phyloP scores from a whole-genome alignment of 1,139 yeast genomes.

The Taphrina confusa region DNA sequence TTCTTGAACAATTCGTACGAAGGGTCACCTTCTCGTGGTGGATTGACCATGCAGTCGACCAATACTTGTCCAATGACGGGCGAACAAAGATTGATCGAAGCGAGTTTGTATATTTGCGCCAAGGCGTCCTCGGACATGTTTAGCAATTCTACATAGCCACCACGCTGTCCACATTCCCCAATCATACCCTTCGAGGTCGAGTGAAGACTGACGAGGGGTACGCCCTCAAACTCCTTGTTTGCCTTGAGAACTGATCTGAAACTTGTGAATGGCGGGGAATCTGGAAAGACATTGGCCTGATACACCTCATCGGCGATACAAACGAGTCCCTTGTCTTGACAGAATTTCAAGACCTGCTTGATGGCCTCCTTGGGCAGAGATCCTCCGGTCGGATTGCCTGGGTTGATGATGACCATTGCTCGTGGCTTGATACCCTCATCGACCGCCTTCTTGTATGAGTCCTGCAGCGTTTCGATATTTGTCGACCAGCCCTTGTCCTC shows the following conservation, averaged over 20 bases:
- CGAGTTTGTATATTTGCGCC: conserved; percentile 74
- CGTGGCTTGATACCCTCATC: conserved; percentile 64
- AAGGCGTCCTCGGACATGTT: conserved; percentile 73
- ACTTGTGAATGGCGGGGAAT: conserved; percentile 50
- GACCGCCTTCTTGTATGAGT: conserved; percentile 56
- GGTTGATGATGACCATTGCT: conserved; percentile 89
- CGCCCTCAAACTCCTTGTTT: conserved; percentile 60
- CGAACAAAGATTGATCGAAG: conserved; percentile 87
- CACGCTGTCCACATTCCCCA: conserved; percentile 99
- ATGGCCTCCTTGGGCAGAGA: conserved; percentile 67
- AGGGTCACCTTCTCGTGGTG: conserved; percentile 75
- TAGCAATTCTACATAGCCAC: conserved; percentile 93
- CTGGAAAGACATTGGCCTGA: conserved; percentile 80
- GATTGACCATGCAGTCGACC: conserved; percentile 89
- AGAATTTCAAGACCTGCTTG: conserved; percentile 67
- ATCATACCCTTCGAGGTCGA: conserved; percentile 95
- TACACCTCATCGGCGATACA: conserved; percentile 98
- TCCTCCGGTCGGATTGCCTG: conserved; percentile 97
- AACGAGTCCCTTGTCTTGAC: conserved; percentile 80
- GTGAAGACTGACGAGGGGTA: conserved; percentile 89
- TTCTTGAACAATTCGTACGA: conserved; percentile 66
- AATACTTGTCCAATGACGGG: conserved; percentile 93
- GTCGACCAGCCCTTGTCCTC: conserved; percentile 84
- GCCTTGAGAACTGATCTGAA: conserved; percentile 49
- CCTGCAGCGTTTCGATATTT: conserved; percentile 64